Conservation (phyloP, 2,329 filamentous ascomycete genomes). For the Neoascochyta sp. region DNA sequence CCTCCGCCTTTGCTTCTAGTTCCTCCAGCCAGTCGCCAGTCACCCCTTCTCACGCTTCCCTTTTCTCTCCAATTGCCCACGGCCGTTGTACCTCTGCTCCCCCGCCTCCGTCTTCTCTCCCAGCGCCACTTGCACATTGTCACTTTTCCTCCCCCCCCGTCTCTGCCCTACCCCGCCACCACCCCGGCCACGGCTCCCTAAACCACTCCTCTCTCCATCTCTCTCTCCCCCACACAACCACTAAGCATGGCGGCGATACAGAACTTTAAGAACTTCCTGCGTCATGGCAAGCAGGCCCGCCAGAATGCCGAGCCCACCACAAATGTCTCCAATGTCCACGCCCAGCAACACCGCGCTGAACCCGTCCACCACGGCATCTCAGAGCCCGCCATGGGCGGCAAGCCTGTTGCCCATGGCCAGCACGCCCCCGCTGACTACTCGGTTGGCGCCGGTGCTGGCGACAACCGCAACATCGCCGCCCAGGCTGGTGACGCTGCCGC, state of each 20-base stretch:
- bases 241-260: conserved; percentile 70
- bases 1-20: too few species aligned
- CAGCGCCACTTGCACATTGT: conserved; percentile 15
- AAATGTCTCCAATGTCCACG: conserved; percentile 61
- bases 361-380: conserved; percentile 56
- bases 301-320: conserved; percentile 61
- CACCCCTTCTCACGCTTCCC: conserved; percentile 9
- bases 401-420: conserved; percentile 50
- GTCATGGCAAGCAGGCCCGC: conserved; percentile 93
- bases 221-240: conserved; percentile 8
- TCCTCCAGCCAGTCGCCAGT: conserved; percentile 16
- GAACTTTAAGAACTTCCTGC: conserved; percentile 96
- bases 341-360: conserved; percentile 52
- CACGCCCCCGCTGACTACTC: conserved; percentile 58
- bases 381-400: conserved; percentile 57
- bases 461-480: conserved; percentile 62
- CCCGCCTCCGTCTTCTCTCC: too few species aligned
- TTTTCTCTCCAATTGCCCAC: conserved; percentile 9
- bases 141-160: conserved; percentile 8
- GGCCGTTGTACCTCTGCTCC: too few species aligned
- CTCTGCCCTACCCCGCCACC: conserved; percentile 18
- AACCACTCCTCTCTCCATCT: conserved; percentile 4
- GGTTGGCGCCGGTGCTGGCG: conserved; percentile 57
- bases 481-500: conserved; percentile 65
- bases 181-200: conserved; percentile 12